Conservation (phyloP, 768 basidiomycete species). For the Amanita subjunquillea region DNA sequence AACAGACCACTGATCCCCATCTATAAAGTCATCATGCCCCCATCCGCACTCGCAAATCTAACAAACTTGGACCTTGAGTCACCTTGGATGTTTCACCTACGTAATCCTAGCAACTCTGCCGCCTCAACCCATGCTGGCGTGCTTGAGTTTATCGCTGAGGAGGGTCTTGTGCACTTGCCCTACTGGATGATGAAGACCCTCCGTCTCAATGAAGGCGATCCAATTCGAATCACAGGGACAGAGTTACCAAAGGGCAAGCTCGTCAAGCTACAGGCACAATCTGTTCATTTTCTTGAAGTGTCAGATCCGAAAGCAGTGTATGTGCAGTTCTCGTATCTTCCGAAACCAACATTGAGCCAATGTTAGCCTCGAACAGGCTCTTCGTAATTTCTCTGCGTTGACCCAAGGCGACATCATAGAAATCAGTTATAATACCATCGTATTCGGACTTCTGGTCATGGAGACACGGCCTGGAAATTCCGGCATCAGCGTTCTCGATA, state of each 20-base stretch:
- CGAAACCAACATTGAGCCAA: background rate
- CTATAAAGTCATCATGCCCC: conserved; percentile 87
- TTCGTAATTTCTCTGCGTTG: conserved; percentile 86
- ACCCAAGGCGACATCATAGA: conserved; percentile 97
- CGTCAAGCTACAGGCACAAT: conserved; percentile 95
- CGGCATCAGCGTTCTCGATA: conserved; percentile 87
- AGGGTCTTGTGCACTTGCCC: conserved; percentile 90
- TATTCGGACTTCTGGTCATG: conserved; percentile 94
- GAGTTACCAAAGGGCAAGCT: conserved; percentile 88
- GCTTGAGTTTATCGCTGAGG: conserved; percentile 96
- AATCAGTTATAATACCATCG: conserved; percentile 92
- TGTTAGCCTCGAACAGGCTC: conserved; percentile 80
- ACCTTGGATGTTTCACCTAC: conserved; percentile 95
- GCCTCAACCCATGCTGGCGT: conserved; percentile 94
- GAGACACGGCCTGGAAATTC: conserved; percentile 79
- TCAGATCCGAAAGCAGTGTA: conserved; percentile 98
- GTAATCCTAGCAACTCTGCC: conserved; percentile 78
- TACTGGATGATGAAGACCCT: conserved; percentile 99
- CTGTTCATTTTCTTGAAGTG: conserved; percentile 90
- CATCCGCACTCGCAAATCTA: conserved; percentile 83
- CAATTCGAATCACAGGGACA: conserved; percentile 84
- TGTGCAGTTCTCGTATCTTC: conserved; percentile 19
- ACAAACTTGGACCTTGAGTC: conserved; percentile 79
- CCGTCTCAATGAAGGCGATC: conserved; percentile 87
- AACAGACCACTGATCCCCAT: background rate